A percentile compares a stretch with the other conserved stretches of the same genome.
Evolutionary conservation across 2,329 filamentous ascomycete genomes (phyloP).

Genomic region (Leptographium flavum): DNA sequence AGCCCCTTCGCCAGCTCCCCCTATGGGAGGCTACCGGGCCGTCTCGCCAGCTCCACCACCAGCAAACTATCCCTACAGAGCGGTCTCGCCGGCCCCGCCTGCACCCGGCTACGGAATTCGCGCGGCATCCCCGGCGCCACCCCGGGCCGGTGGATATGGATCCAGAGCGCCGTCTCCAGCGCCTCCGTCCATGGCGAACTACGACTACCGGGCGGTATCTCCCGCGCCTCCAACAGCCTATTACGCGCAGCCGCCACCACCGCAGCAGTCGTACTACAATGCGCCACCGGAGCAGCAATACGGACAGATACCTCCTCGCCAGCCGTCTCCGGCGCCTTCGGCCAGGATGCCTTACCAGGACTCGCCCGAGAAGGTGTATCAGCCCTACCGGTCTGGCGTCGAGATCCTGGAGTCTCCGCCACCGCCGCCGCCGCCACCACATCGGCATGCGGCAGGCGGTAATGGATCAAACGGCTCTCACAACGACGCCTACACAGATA

Average conservation of each 20-base stretch:
- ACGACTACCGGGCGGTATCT: background rate
- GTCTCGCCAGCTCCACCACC: background rate
- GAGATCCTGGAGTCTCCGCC: slow-evolving; percentile 48
- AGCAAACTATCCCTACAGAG: slow-evolving; percentile 4
- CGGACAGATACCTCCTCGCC: slow-evolving; percentile 8
- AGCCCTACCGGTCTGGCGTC: slow-evolving; percentile 13
- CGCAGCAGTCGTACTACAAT: background rate
- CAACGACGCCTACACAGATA: slow-evolving; percentile 9
- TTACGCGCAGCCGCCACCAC: background rate
- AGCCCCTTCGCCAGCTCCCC: slow-evolving; percentile 1
- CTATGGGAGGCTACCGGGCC: slow-evolving; percentile 4
- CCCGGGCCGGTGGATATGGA: background rate
- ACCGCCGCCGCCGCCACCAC: slow-evolving; percentile 62
- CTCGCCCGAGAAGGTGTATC: slow-evolving; percentile 8
- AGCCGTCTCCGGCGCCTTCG: slow-evolving; percentile 7
- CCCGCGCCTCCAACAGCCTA: background rate
- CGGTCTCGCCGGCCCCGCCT: background rate
- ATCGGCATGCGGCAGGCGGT: slow-evolving; percentile 43
- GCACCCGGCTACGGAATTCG: background rate
- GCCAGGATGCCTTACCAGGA: background rate
- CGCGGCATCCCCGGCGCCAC: background rate
- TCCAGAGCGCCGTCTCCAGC: background rate
- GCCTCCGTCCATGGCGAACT: background rate
- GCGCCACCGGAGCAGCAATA: slow-evolving; percentile 2
- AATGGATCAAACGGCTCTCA: slow-evolving; percentile 20